Evolutionary conservation across 2,329 filamentous ascomycete species (phyloP), one percentile per base, ranked within the genome.

Genomic region (Trichophyton mentagrophytes): DNA sequence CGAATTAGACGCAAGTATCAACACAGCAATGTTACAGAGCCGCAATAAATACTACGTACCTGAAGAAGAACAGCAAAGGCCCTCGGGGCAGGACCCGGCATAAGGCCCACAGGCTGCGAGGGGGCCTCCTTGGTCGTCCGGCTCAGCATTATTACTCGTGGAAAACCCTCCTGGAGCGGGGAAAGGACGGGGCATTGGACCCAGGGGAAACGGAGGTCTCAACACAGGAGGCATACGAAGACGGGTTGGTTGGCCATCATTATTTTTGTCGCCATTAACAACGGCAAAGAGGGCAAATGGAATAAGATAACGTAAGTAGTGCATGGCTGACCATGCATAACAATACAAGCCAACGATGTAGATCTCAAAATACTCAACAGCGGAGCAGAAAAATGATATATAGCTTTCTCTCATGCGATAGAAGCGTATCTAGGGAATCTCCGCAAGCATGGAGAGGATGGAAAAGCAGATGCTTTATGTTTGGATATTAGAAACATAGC

Each of bases 51-150:
- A 49, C 5, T 20, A 67, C 64, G 57, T 68, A 74, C 74, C 74
- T 61, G 70, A 66, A 55, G 66, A 64, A 15, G 74, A 76, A 64
- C 74, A 76, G 64, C 74, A 76, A 42, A 70, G 69, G 15, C 68
- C 68, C 44, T 69, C 64, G 9, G 68, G 62, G 59, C 74, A 76
- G 38, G 66, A 67, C 4, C 72, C 73, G 56, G 66, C 65, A 22
- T 67, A 65, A 20, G 68, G 68, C 25, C 74, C 74, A 61, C 74
- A 76, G 57, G 25, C 57, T 42, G 38, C 55, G 9, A 57, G 25
- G 15, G 49, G 49, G 7, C 2, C n/a, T 13, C 30, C 55, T 38
- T 40, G 20, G 33, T 57, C 55, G n/a, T 57, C 55, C 20, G 33
- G 17, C 5, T 40, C 33, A 25, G 6, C 42, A 36, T 33, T 60